Conservation (phyloP, 1,139 yeast genomes). For the Diutina mesorugosa region DNA sequence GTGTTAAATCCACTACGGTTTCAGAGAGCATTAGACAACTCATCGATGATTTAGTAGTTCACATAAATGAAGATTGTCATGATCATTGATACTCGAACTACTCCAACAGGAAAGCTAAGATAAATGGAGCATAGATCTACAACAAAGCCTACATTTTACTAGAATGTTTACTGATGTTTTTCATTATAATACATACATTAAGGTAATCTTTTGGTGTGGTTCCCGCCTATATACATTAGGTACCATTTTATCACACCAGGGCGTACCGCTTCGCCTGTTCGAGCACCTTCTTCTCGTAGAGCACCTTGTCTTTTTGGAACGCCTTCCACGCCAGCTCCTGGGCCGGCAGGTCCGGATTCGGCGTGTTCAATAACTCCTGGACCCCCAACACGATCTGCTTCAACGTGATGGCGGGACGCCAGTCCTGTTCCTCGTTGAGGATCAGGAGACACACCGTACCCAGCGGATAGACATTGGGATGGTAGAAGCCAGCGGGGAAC, state of each 20-base stretch:
- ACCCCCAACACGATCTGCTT: slow-evolving; percentile 86
- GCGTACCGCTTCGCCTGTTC: slow-evolving; percentile 75
- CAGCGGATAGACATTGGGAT: slow-evolving; percentile 93
- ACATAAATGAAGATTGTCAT: no score
- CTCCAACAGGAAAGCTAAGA: no score
- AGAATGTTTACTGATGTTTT: no score
- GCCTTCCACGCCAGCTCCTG: slow-evolving; percentile 95
- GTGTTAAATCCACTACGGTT: no score
- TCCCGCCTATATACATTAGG: not conserved
- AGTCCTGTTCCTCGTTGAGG: slow-evolving; percentile 88
- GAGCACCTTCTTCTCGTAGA: slow-evolving; percentile 64
- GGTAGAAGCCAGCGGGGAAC: slow-evolving; percentile 83
- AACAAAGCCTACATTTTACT: no score
- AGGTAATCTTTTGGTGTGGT: no score
- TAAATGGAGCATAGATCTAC: no score
- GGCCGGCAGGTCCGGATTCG: slow-evolving; percentile 94
- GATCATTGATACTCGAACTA: no score
- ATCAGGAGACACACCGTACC: slow-evolving; percentile 92
- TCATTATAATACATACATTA: not conserved
- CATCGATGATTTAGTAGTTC: no score
- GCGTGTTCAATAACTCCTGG: slow-evolving; percentile 80
- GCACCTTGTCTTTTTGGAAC: slow-evolving; percentile 50
- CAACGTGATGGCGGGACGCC: slow-evolving; percentile 95
- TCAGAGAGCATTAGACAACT: no score
- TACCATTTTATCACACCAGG: not conserved